phyloP scores from a whole-genome alignment of 2,329 filamentous ascomycete genomes.

The Ophiobolus disseminans region DNA sequence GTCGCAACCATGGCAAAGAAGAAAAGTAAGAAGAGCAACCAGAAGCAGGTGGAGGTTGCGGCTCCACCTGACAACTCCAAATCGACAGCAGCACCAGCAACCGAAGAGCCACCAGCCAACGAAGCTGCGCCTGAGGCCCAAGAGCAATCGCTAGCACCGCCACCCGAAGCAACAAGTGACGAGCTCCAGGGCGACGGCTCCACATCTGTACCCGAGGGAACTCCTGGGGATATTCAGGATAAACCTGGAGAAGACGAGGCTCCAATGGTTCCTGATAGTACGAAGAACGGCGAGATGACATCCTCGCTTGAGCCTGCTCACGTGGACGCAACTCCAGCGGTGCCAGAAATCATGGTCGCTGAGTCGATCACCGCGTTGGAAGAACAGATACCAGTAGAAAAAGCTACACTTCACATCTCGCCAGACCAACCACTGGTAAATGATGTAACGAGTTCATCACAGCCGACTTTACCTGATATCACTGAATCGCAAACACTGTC shows the following conservation, averaged over 20 bases:
- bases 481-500: no score
- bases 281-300: not conserved
- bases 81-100: constrained; percentile 15
- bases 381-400: not conserved
- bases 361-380: not conserved
- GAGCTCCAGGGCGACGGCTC: constrained; percentile 24
- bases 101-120: constrained; percentile 30
- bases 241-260: not conserved
- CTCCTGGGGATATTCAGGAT: constrained; percentile 11
- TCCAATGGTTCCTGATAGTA: not conserved
- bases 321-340: not conserved
- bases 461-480: no score
- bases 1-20: constrained; percentile 42
- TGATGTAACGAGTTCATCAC: no score
- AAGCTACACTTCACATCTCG: no score
- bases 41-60: constrained; percentile 37
- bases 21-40: constrained; percentile 38
- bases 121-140: constrained; percentile 24
- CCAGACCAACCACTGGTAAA: no score
- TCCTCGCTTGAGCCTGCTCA: not conserved
- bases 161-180: constrained; percentile 24
- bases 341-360: not conserved
- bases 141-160: constrained; percentile 23
- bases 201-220: constrained; percentile 22
- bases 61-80: constrained; percentile 38